Conservation (phyloP, 2,329 filamentous ascomycete species). For the Colletotrichum tamarilloi region DNA sequence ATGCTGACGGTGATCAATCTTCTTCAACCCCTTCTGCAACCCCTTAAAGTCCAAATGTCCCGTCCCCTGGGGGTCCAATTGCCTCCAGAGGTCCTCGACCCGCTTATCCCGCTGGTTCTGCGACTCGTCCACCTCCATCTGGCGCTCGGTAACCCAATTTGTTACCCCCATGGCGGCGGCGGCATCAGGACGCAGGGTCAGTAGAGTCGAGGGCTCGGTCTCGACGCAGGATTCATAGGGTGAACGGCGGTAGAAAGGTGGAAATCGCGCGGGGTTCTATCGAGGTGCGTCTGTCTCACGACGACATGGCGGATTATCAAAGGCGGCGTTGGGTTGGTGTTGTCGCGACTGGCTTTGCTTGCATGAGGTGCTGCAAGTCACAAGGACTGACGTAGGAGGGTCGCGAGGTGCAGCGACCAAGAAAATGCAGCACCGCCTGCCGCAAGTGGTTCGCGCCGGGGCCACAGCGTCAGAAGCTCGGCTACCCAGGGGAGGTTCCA, state of each 20-base stretch:
- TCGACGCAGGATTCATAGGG: conserved; percentile 41
- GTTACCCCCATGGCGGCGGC: conserved; percentile 54
- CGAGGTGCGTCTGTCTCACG: conserved; percentile 6
- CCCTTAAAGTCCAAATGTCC: conserved; percentile 87
- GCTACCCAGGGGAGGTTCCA: conserved; percentile 25
- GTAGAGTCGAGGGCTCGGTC: conserved; percentile 41
- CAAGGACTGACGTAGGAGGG: conserved; percentile 35
- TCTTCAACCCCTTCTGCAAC: conserved; percentile 84
- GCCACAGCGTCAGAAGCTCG: conserved; percentile 36
- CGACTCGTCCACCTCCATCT: conserved; percentile 79
- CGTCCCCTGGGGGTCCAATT: conserved; percentile 79
- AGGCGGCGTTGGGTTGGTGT: conserved; percentile 4
- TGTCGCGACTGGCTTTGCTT: conserved; percentile 31
- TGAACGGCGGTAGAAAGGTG: conserved; percentile 4
- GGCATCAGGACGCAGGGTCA: conserved; percentile 36
- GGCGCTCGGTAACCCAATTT: conserved; percentile 62
- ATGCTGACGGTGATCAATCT: conserved; percentile 87
- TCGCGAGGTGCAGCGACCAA: conserved; percentile 34
- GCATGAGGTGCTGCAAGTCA: conserved; percentile 31
- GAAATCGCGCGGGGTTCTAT: conserved; percentile 1
- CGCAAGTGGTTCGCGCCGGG: conserved; percentile 34
- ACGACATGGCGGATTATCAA: conserved; percentile 24
- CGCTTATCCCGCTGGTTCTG: conserved; percentile 83
- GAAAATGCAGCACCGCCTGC: conserved; percentile 35
- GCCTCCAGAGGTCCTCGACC: conserved; percentile 85